Evolutionary conservation across 805 yeast species (phyloP), one percentile per base, ranked within the genome.

Genomic region (Wickerhamomyces subpelliculosus): DNA sequence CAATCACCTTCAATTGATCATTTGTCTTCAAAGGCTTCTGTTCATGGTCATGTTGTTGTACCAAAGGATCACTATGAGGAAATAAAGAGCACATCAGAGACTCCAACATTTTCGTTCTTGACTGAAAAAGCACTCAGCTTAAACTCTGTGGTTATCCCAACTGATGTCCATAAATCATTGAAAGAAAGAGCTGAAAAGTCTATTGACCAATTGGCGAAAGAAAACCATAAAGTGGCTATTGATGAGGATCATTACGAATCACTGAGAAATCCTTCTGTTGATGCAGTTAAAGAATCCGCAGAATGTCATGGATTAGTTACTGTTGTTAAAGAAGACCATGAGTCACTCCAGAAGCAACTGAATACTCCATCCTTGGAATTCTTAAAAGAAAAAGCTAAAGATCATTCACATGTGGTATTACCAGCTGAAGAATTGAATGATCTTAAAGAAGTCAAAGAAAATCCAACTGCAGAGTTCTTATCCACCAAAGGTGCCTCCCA

Each of bases 251-350:
- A 47, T 9, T 42, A 46, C 32, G 24, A 38, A n/a, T 38, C 35
- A 9, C 33, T 51, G 2, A n/a, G 35, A 10, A 17, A 29, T 14
- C 34, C 39, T 25, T 16, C 21, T 20, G 13, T 22, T 8, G 44
- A 39, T 2, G 54, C 54, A 38, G 41, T 65, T 17, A 47, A 43
- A n/a, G 51, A 47, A 14, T 53, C 49, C 27, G 57, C 63, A 4
- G 40, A 44, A 8, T 20, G 25, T 9, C 27, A 34, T 24, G 36
- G 22, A 9, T 10, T 24, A 4, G 30, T 31, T 4, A 11, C 11
- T 11, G n/a, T n/a, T 7, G n/a, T n/a, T 9, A 20, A 31, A 22
- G 34, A 21, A 16, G 32, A 29, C 8, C 32, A 29, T 19, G 9
- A 29, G 13, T 8, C 22, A 12, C 22, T 29, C 6, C 4, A 8